Evolutionary conservation across 192 early-diverging fungal genomes (phyloP).

Genomic region (Backusella westeae): DNA sequence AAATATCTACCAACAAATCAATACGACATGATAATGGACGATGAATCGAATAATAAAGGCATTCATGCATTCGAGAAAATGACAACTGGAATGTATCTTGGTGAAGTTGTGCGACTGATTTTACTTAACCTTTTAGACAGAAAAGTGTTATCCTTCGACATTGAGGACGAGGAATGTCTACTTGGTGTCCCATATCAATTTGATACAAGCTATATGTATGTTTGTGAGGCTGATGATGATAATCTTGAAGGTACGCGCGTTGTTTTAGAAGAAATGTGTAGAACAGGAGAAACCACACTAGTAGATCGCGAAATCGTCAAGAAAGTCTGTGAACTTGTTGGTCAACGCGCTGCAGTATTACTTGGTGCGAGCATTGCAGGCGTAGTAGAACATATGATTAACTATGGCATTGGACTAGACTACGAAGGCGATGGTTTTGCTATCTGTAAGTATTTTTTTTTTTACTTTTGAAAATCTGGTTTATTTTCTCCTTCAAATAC

Average conservation of each 20-base stretch:
- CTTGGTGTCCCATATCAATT: conserved; percentile 71
- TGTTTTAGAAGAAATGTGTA: conserved; percentile 71
- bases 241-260: conserved; percentile 59
- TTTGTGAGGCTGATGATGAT: conserved; percentile 68
- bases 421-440: conserved; percentile 27
- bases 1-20: conserved; percentile 72
- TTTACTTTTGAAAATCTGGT: neutral
- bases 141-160: conserved; percentile 56
- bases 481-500: neutral
- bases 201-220: conserved; percentile 70
- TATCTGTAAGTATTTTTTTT: conserved; percentile 33
- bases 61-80: conserved; percentile 90
- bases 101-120: conserved; percentile 79
- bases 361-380: conserved; percentile 63
- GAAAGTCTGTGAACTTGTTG: conserved; percentile 71
- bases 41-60: conserved; percentile 73
- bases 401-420: conserved; percentile 24
- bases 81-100: conserved; percentile 91
- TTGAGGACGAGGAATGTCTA: conserved; percentile 35
- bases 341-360: conserved; percentile 70
- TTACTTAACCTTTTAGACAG: conserved; percentile 75
- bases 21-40: conserved; percentile 81
- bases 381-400: conserved; percentile 38
- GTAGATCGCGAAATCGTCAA: conserved; percentile 79
- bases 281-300: conserved; percentile 62